These are phyloP conservation scores for Tremella fuciformis DNA, from an alignment of 768 basidiomycete species.

Conservation along the genomic window DNA sequence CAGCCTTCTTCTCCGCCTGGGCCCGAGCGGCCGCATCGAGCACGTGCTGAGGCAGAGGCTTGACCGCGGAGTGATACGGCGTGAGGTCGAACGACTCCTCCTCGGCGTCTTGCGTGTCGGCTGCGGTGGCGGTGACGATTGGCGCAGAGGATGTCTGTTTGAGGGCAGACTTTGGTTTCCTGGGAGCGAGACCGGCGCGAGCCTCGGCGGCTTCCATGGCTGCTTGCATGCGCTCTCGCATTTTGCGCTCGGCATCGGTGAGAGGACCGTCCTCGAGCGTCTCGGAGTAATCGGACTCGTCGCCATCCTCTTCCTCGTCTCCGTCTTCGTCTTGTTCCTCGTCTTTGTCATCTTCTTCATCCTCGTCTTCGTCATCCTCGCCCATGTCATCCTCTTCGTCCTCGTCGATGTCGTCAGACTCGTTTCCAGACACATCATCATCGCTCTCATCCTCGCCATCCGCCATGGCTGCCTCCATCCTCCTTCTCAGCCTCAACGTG, in stretches of 20 bases:
- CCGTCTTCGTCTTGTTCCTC: conserved; percentile 4
- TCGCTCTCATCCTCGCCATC: conserved; percentile 14
- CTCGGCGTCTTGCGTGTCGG: conserved; percentile 5
- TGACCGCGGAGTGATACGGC: conserved; percentile 1
- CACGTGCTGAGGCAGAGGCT: conserved; percentile 13
- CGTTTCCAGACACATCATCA: conserved; percentile 7
- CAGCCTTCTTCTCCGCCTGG: conserved; percentile 4
- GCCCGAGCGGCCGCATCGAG: conserved; percentile 17
- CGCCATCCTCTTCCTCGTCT: conserved; percentile 8
- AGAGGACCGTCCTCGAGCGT: conserved; percentile 19
- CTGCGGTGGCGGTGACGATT: not conserved
- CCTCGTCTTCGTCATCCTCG: conserved; percentile 7
- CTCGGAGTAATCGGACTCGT: conserved; percentile 23
- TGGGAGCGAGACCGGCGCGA: conserved; percentile 12
- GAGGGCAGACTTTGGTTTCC: conserved; percentile 13
- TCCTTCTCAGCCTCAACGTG: conserved; percentile 14
- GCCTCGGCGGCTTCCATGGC: conserved; percentile 29
- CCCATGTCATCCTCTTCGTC: conserved; percentile 16
- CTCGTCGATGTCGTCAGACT: conserved; percentile 4
- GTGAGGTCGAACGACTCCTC: conserved; percentile 20
- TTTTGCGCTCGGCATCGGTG: conserved; percentile 6
- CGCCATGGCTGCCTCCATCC: conserved; percentile 23
- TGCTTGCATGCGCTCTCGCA: conserved; percentile 25
- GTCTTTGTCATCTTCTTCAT: conserved; percentile 11
- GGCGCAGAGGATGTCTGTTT: not conserved